Evolutionary conservation across 768 basidiomycete genomes (phyloP).

Genomic region (Suillus discolor): DNA sequence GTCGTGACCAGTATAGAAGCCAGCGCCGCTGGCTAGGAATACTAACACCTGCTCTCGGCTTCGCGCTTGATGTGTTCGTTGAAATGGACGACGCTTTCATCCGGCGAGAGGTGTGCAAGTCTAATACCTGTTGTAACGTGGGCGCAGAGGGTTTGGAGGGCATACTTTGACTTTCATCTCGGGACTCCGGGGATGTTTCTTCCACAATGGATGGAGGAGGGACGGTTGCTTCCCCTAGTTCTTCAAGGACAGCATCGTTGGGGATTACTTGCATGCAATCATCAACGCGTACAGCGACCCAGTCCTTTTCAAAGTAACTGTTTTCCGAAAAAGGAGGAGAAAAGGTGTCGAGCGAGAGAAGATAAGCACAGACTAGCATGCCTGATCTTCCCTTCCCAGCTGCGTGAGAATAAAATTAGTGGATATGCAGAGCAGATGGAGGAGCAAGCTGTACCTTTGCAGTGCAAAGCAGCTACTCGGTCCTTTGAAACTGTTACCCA

Average conservation of each 20-base stretch:
- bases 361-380: constrained; percentile 81
- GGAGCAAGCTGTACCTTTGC: constrained; percentile 63
- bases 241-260: constrained; percentile 33
- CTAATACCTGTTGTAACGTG: constrained; percentile 57
- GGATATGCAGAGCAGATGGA: constrained; percentile 7
- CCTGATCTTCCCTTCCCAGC: constrained; percentile 87
- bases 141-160: constrained; percentile 28
- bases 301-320: constrained; percentile 49
- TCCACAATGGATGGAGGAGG: constrained; percentile 18
- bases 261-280: constrained; percentile 52
- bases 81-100: constrained; percentile 50
- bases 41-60: constrained; percentile 63
- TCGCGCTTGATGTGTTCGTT: constrained; percentile 15
- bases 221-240: constrained; percentile 19
- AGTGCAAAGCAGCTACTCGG: constrained; percentile 80
- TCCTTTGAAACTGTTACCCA: constrained; percentile 71
- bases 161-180: background rate
- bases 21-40: constrained; percentile 83
- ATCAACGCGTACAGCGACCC: constrained; percentile 49
- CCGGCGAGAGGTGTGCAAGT: constrained; percentile 67
- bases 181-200: constrained; percentile 22
- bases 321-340: constrained; percentile 49
- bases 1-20: constrained; percentile 75
- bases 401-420: constrained; percentile 25
- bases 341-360: constrained; percentile 58